These are phyloP conservation scores for Didymella keratinophila DNA, from an alignment of 2,329 filamentous ascomycete species.

Conservation along the genomic window DNA sequence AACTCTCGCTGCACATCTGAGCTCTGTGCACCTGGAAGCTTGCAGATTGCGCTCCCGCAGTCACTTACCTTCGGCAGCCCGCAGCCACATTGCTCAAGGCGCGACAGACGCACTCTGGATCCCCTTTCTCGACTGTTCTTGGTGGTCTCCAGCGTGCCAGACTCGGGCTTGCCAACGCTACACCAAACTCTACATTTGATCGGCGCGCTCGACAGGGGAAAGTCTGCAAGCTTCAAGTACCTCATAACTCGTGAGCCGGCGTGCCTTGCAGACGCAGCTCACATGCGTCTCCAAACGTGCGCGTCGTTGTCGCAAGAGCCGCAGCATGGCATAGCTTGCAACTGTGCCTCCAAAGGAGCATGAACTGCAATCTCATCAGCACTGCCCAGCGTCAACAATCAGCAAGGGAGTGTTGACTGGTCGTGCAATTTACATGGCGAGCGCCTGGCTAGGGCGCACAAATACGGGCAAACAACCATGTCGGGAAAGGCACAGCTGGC, in stretches of 20 bases:
- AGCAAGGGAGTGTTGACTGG: conserved; percentile 4
- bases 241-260: neutral
- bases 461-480: conserved; percentile 33
- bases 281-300: conserved; percentile 30
- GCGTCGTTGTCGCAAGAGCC: conserved; percentile 26
- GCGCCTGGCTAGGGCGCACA: conserved; percentile 20
- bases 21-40: conserved; percentile 8
- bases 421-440: conserved; percentile 9
- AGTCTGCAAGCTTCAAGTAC: neutral
- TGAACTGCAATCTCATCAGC: conserved; percentile 13
- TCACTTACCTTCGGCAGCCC: conserved; percentile 5
- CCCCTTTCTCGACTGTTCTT: conserved; percentile 4
- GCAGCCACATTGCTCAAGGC: neutral
- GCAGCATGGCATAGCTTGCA: conserved; percentile 13
- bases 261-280: conserved; percentile 19
- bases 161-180: neutral
- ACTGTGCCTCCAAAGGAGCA: conserved; percentile 11
- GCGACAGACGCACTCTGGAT: neutral
- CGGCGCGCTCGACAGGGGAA: conserved; percentile 22
- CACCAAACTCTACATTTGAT: conserved; percentile 19
- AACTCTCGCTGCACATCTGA: neutral
- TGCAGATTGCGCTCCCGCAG: conserved; percentile 5
- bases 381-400: conserved; percentile 3
- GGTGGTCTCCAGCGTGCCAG: neutral
- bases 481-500: conserved; percentile 25